A percentile compares a stretch with the other conserved stretches of the same genome.
Conservation (phyloP, 305 asterid genomes). For the Coffea humblotiana region DNA sequence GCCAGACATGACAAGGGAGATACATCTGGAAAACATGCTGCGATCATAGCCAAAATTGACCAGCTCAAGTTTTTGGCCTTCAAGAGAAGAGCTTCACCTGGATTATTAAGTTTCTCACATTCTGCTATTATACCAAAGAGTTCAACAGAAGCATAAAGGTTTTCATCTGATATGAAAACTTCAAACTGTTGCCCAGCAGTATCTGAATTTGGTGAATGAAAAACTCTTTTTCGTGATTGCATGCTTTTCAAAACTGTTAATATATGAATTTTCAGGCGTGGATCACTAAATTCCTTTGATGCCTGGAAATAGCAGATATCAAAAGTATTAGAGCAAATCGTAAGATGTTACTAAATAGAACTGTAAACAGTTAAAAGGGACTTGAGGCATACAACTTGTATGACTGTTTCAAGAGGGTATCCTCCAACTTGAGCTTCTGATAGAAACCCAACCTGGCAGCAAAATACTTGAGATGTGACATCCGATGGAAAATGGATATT, state of each 20-base stretch:
- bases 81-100: conserved; percentile 91
- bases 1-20: conserved; percentile 84
- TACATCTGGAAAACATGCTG: conserved; percentile 94
- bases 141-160: conserved; percentile 70
- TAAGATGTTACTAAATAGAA: conserved; percentile 18
- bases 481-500: conserved; percentile 14
- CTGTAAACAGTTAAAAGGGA: conserved; percentile 1
- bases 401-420: conserved; percentile 73
- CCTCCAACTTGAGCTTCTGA: conserved; percentile 97
- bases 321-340: conserved; percentile 21
- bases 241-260: conserved; percentile 84
- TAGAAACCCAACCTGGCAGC: conserved; percentile 84
- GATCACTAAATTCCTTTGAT: conserved; percentile 78
- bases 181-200: conserved; percentile 45
- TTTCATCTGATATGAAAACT: conserved; percentile 48
- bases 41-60: conserved; percentile 94
- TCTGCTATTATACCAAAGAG: conserved; percentile 91
- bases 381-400: conserved; percentile 72
- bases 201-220: conserved; percentile 51
- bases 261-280: conserved; percentile 79
- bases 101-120: conserved; percentile 81
- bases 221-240: conserved; percentile 64
- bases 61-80: conserved; percentile 95
- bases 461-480: conserved; percentile 7
- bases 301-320: conserved; percentile 51